Evolutionary conservation across 441 rosid species (phyloP).

Genomic region (Bruguiera hainesii): DNA sequence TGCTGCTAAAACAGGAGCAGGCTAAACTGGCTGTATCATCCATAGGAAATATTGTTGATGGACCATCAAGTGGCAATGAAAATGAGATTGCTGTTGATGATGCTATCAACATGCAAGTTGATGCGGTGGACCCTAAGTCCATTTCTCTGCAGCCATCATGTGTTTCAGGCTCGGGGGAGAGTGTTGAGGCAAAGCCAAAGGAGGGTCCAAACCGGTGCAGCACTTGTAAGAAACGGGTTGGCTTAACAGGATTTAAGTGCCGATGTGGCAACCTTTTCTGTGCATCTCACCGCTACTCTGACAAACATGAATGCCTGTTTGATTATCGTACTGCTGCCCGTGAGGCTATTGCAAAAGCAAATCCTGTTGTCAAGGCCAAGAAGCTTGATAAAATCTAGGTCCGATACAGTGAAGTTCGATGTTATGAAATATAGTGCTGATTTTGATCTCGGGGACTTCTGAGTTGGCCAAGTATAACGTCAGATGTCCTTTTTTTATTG

Average conservation of each 20-base stretch:
- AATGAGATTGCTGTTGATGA: slow-evolving; percentile 25
- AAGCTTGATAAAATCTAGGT: slow-evolving; percentile 46
- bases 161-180: slow-evolving; percentile 35
- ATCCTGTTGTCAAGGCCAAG: slow-evolving; percentile 56
- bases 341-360: slow-evolving; percentile 60
- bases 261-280: slow-evolving; percentile 70
- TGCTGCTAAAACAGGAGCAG: slow-evolving; percentile 48
- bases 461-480: slow-evolving; percentile 31
- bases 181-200: slow-evolving; percentile 36
- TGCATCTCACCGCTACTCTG: slow-evolving; percentile 70
- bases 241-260: slow-evolving; percentile 66
- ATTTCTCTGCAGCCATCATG: slow-evolving; percentile 39
- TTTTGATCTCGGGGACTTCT: slow-evolving; percentile 26
- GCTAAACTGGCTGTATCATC: slow-evolving; percentile 46
- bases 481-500: slow-evolving; percentile 38
- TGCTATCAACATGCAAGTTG: slow-evolving; percentile 20
- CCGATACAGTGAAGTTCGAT: slow-evolving; percentile 13
- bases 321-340: slow-evolving; percentile 58
- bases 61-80: slow-evolving; percentile 31
- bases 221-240: slow-evolving; percentile 56
- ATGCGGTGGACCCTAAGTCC: slow-evolving; percentile 36
- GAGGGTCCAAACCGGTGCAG: slow-evolving; percentile 53
- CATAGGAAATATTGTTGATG: slow-evolving; percentile 38
- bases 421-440: slow-evolving; percentile 24
- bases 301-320: slow-evolving; percentile 63